Base-by-base conservation (phyloP, 2,329 filamentous ascomycete species). In the Aspergillus candidus region DNA sequence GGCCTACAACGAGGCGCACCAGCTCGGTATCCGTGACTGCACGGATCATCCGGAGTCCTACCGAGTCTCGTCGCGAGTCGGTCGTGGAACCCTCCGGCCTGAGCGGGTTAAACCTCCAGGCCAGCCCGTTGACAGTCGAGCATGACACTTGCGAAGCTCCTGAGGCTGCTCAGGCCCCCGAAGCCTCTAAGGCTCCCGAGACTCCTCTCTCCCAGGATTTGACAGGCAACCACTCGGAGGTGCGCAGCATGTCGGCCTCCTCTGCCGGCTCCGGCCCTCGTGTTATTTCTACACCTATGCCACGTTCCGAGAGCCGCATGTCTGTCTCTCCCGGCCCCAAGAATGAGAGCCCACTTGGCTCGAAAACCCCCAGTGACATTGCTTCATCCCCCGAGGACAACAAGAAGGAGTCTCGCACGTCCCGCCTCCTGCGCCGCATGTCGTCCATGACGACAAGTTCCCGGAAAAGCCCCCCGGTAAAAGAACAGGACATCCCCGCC, bases 21-120 rank as follows among this genome's bases (percentile, higher is more conserved):
- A 87, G 90, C 57, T 90, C 88, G 1, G 80, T 94, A n/a, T 90
- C 89, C 36, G 89, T 95, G 10, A 93, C 86, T 13, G 87, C 90
- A 38, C 81, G 84, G 40, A 94, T 94, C 50, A 72, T 94, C 32
- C 81, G 88, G 38, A 84, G 55, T 75, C 72, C 44, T 60, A 66
- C 36, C 72, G 74, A 55, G 69, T 72, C 57, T 66, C 63, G 48
- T 46, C 63, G 46, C 47, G 59, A 64, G 30, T 44, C 52, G 22
- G 57, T 48, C 12, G 10, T 50, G 4, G 56, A 63, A 32, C 48
- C 50, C 6, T 55, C 61, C 4, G 65, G 68, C 38, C 49, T 61
- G 2, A 55, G 53, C 44, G 48, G 53, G 17, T 54, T 74, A 32
- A 72, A 74, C 52, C 61, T 78, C 47, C 68, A 79, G 65, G 59